Percentiles rank a stretch among this genome's conserved stretches.
Conservation (phyloP, 2,329 filamentous ascomycete species). For the Colletotrichum sp. region DNA sequence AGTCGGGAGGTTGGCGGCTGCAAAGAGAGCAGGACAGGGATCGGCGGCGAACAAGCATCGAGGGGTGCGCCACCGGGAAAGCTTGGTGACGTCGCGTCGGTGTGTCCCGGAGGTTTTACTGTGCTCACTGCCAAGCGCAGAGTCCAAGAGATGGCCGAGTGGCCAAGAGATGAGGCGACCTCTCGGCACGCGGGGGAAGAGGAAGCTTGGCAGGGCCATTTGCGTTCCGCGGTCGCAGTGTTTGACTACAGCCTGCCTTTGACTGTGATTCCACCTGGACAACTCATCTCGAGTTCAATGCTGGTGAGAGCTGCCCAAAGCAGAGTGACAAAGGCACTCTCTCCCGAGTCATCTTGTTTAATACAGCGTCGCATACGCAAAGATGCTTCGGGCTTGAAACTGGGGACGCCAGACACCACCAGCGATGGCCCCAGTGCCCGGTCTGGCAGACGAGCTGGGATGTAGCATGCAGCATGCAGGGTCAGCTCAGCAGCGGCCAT, state of each 20-base stretch:
- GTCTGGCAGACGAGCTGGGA: background rate
- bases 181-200: constrained; percentile 1
- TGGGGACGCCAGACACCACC: background rate
- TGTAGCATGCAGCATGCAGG: background rate
- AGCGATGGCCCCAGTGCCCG: background rate
- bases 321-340: too few relatives aligned
- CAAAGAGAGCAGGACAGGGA: background rate
- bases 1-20: background rate
- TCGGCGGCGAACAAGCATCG: constrained; percentile 10
- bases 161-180: constrained; percentile 16
- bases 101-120: background rate
- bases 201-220: background rate
- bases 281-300: background rate
- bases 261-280: background rate
- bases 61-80: constrained; percentile 9
- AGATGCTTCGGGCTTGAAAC: constrained; percentile 2
- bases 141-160: constrained; percentile 5
- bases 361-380: background rate
- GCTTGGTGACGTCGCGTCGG: constrained; percentile 16
- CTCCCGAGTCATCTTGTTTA: background rate
- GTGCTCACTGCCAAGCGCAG: constrained; percentile 6
- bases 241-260: background rate
- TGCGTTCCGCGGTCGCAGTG: background rate
- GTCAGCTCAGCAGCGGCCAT: background rate
- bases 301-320: background rate